Evolutionary conservation across 345 rosid species (phyloP).

Genomic region (Eucalyptus sp.): DNA sequence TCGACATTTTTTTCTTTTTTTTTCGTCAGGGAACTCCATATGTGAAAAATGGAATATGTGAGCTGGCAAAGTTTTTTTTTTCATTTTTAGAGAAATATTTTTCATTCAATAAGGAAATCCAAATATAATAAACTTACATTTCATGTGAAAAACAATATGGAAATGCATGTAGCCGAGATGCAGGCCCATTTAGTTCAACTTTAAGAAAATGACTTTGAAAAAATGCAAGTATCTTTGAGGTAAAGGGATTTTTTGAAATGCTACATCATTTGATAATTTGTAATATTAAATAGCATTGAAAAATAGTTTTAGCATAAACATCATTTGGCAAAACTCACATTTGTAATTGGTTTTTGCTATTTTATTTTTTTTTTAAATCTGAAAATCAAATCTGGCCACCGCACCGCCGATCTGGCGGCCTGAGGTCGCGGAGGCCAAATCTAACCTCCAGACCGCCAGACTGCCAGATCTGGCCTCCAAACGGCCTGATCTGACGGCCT

Average conservation of each 20-base stretch:
- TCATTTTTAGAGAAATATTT: not conserved
- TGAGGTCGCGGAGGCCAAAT: no score
- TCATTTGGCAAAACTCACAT: no score
- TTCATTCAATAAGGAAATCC: no score
- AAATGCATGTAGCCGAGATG: not conserved
- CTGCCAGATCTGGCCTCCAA: fast-evolving
- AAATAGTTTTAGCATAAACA: no score
- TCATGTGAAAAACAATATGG: not conserved
- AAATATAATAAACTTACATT: not conserved
- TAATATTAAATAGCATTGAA: fast-evolving
- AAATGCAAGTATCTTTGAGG: fast-evolving
- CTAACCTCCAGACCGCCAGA: fast-evolving
- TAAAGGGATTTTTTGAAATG: fast-evolving
- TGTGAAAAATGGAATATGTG: not conserved
- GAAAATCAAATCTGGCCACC: fast-evolving
- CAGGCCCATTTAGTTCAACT: no score
- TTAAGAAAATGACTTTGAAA: no score
- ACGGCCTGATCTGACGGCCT: fast-evolving
- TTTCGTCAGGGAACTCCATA: not conserved
- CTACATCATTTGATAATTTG: fast-evolving
- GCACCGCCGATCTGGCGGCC: fast-evolving
- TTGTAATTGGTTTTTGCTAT: no score
- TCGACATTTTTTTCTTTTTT: not conserved
- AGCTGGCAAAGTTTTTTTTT: not conserved
- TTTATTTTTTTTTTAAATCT: fast-evolving